Percentiles rank a stretch among this genome's conserved stretches.
Conservation (phyloP, 2,329 filamentous ascomycete species). For the Didymella sp. region DNA sequence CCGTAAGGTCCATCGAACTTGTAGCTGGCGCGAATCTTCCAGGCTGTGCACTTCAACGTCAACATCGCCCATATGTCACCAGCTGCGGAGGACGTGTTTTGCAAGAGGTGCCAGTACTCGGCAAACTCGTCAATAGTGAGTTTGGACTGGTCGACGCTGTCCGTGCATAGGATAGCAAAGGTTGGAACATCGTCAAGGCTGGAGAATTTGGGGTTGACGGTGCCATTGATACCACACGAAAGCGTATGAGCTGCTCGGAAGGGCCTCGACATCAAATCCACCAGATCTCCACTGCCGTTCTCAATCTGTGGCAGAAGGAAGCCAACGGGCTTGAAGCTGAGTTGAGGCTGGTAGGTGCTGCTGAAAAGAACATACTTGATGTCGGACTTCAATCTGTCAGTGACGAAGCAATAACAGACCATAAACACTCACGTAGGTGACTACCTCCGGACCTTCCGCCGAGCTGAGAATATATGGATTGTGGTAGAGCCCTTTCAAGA, state of each 20-base stretch:
- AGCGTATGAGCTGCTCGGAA: conserved; percentile 34
- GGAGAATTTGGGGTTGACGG: conserved; percentile 6
- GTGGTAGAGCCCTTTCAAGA: conserved; percentile 50
- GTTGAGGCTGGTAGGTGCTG: conserved; percentile 47
- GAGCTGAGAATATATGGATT: conserved; percentile 50
- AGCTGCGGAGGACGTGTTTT: conserved; percentile 43
- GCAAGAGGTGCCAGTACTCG: conserved; percentile 45
- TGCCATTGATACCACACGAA: conserved; percentile 37
- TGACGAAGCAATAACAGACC: too few species aligned
- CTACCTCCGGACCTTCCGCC: conserved; percentile 38
- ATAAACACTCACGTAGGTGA: conserved; percentile 49
- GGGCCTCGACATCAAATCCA: conserved; percentile 27
- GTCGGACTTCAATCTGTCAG: conserved; percentile 37
- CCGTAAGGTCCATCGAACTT: conserved; percentile 41
- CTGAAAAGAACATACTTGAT: conserved; percentile 47
- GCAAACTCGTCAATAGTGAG: conserved; percentile 38
- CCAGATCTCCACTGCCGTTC: conserved; percentile 27
- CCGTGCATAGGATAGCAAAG: conserved; percentile 51
- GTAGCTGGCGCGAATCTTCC: conserved; percentile 46
- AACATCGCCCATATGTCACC: conserved; percentile 51
- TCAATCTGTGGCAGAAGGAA: conserved; percentile 47
- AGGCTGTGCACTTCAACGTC: conserved; percentile 49
- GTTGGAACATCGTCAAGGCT: conserved; percentile 9
- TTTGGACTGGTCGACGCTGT: conserved; percentile 46
- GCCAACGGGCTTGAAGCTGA: conserved; percentile 45